phyloP scores from a whole-genome alignment of 2,329 filamentous ascomycete species.

The Metarhizium humberi region DNA sequence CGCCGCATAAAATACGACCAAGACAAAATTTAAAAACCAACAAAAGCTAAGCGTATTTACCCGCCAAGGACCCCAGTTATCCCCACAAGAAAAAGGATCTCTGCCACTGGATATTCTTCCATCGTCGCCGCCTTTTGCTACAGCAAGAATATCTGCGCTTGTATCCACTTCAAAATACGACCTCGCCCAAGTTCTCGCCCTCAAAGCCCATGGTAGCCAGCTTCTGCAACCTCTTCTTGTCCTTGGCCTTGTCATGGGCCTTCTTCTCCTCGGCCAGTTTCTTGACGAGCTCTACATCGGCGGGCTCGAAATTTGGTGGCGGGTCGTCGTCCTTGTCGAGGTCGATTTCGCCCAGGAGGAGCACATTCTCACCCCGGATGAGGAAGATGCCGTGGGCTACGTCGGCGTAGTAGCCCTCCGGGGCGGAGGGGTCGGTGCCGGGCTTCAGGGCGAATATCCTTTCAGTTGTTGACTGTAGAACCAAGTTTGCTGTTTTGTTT shows the following conservation, averaged over 20 bases:
- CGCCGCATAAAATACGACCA: not conserved
- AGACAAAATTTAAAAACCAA: not conserved
- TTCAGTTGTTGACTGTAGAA: slow-evolving; percentile 87
- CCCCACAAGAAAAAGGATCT: not conserved
- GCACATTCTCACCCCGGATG: slow-evolving; percentile 93
- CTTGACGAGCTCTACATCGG: slow-evolving; percentile 60
- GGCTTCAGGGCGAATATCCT: slow-evolving; percentile 62
- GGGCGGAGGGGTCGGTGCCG: slow-evolving; percentile 24
- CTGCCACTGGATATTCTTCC: not conserved
- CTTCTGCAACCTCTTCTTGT: slow-evolving; percentile 64
- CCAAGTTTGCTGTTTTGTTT: slow-evolving; percentile 65
- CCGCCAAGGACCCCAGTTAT: not conserved
- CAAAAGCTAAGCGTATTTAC: not conserved
- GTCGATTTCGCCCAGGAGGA: slow-evolving; percentile 91
- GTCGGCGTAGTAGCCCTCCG: slow-evolving; percentile 63
- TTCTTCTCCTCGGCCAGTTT: slow-evolving; percentile 66
- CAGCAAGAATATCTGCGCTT: not conserved
- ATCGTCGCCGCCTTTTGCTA: not conserved
- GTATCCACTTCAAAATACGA: slow-evolving; percentile 42
- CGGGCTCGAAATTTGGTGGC: slow-evolving; percentile 60
- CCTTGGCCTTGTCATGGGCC: slow-evolving; percentile 56
- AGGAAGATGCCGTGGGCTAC: slow-evolving; percentile 80
- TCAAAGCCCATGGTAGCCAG: slow-evolving; percentile 77
- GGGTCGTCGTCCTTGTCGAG: slow-evolving; percentile 90
- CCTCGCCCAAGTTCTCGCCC: slow-evolving; percentile 71